Base-by-base conservation (phyloP, 2,329 filamentous ascomycete species). In the Apiospora marii region DNA sequence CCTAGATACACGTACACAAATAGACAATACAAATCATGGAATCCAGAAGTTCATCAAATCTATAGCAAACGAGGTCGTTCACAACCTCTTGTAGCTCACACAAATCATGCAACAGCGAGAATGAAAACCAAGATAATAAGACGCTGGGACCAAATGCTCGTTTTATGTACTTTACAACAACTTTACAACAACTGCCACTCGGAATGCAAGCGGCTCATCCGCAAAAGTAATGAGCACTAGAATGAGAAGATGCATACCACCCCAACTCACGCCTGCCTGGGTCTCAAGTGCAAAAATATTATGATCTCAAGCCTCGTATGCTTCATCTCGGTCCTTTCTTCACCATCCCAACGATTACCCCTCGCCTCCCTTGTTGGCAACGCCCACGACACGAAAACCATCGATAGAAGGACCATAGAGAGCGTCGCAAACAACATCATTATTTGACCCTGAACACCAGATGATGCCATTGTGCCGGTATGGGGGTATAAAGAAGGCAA, bases 401-500 rank as follows among this genome's bases (percentile, higher is more conserved):
- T 64, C n/a, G 34, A 24, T 34, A 64, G 19, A 61, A 61, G 53
- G 41, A 64, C 41, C 58, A 64, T 64, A 64, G 22, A 64, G 58
- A 64, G 34, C 58, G 58, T 64, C 27, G 58, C 58, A 64, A 64
- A 64, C 58, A 64, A 41, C 34, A 64, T 10, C 30, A 61, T 41
- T n/a, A 41, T 58, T 14, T 41, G 58, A 64, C 58, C 58, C 58
- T 64, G 22, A 64, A 64, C 58, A 64, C 58, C 58, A 64, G 34
- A 41, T 64, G 58, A 64, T 64, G 58, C 58, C 58, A 64, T 64
- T 64, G 41, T 64, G 58, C 34, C 58, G 58, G 58, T 64, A 64
- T 64, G 58, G 58, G 51, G 58, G 58, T 64, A 64, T 64, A 64
- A 64, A 64, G 58, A 64, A 64, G 34, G 58, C 58, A 64, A n/a